Conservation (phyloP, 805 yeast genomes). For the Schwanniomyces sp. region DNA sequence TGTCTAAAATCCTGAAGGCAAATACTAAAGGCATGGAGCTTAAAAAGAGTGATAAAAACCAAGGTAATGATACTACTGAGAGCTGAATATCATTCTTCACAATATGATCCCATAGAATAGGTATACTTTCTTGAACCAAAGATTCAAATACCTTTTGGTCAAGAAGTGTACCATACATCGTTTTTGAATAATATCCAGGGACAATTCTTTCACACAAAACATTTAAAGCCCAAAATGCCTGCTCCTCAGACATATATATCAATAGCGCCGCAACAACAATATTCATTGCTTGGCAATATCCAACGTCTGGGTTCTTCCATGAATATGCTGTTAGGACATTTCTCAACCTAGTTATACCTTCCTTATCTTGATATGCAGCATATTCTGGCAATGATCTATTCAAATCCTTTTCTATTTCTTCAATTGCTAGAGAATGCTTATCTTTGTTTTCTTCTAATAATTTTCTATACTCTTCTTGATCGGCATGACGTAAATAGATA, state of each 20-base stretch:
- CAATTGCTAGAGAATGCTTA: conserved; percentile 78
- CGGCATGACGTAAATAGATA: conserved; percentile 65
- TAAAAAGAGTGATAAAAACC: conserved; percentile 90
- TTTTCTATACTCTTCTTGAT: conserved; percentile 57
- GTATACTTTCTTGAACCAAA: conserved; percentile 86
- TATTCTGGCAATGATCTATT: conserved; percentile 95
- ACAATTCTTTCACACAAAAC: conserved; percentile 79
- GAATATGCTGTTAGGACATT: conserved; percentile 91
- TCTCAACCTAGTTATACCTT: conserved; percentile 82
- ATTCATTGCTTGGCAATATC: conserved; percentile 99
- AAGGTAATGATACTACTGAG: conserved; percentile 90
- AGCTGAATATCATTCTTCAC: conserved; percentile 79
- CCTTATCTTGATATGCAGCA: conserved; percentile 84
- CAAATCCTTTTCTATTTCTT: conserved; percentile 94
- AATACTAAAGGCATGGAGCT: conserved; percentile 93
- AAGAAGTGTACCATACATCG: conserved; percentile 94
- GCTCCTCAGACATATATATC: conserved; percentile 91
- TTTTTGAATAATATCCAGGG: conserved; percentile 94
- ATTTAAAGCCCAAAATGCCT: conserved; percentile 91
- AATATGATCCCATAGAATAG: conserved; percentile 82
- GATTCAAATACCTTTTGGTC: conserved; percentile 95
- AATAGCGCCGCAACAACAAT: conserved; percentile 80
- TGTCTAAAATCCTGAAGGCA: conserved; percentile 89
- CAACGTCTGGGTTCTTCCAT: conserved; percentile 96
- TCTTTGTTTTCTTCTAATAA: conserved; percentile 62